Percentiles rank a stretch among this genome's conserved stretches.
These are phyloP conservation scores for Sphagnum fallax DNA, from an alignment of 228 moss, liverwort and hornwort genomes.

Conservation along the genomic window DNA sequence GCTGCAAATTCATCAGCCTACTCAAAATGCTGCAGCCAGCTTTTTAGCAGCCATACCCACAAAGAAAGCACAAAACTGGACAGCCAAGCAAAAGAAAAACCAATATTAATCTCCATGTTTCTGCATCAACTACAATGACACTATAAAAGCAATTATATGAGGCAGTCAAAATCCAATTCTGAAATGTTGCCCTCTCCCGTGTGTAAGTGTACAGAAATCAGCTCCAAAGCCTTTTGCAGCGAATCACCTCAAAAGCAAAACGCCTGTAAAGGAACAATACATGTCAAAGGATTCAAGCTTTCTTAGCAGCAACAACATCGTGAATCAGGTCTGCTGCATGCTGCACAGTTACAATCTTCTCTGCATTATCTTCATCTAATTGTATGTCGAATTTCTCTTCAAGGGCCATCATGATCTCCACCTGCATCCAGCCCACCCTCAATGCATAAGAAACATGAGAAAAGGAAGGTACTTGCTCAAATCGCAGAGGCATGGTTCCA, in stretches of 20 bases:
- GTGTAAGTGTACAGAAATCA: no score
- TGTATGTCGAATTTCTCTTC: constrained; percentile 45
- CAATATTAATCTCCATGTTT: no score
- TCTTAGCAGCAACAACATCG: constrained; percentile 8
- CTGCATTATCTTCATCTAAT: constrained; percentile 37
- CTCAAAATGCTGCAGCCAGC: no score
- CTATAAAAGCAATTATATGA: no score
- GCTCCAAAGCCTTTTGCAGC: no score
- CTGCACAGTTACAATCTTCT: constrained; percentile 38
- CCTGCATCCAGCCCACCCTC: not conserved
- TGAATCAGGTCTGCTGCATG: constrained; percentile 50
- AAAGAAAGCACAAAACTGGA: no score
- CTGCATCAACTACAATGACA: no score
- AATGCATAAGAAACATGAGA: not conserved
- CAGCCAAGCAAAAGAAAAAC: no score
- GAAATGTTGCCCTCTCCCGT: no score
- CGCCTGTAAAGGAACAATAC: not conserved
- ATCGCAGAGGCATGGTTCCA: not conserved
- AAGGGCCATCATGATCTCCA: constrained; percentile 63
- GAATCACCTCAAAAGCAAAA: not conserved
- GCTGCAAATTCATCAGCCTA: no score
- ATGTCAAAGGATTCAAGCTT: not conserved
- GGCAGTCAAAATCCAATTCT: no score
- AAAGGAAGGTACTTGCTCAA: not conserved
- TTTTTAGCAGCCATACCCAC: no score